These are phyloP conservation scores for Arxiozyma slooffiae DNA, from an alignment of 1,139 yeast species.

Conservation along the genomic window DNA sequence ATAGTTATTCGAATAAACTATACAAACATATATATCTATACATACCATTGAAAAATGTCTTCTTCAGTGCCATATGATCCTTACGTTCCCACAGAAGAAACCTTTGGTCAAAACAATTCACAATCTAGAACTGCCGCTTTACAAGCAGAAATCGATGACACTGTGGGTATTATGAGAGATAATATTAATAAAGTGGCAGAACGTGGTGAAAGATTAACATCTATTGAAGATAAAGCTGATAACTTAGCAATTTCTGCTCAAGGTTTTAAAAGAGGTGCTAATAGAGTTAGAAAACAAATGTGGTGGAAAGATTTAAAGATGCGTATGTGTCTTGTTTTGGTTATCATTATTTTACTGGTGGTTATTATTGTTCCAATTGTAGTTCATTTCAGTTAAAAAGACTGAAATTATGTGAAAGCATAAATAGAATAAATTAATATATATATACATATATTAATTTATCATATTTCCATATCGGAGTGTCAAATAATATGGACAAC, in stretches of 20 bases:
- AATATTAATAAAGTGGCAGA: slow-evolving; percentile 94
- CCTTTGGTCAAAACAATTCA: slow-evolving; percentile 27
- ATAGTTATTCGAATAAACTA: background rate
- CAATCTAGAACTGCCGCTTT: slow-evolving; percentile 71
- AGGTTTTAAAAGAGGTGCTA: slow-evolving; percentile 94
- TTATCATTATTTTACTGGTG: slow-evolving; percentile 66
- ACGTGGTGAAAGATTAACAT: slow-evolving; percentile 85
- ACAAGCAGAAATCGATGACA: slow-evolving; percentile 90
- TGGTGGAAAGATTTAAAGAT: slow-evolving; percentile 99
- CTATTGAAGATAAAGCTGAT: slow-evolving; percentile 89
- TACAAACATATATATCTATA: background rate
- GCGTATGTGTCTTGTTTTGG: slow-evolving; percentile 84
- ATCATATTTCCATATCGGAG: too few species aligned
- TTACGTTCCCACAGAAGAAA: slow-evolving; percentile 53
- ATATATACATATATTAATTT: too few species aligned
- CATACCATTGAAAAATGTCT: slow-evolving; percentile 40
- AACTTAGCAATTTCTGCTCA: slow-evolving; percentile 89
- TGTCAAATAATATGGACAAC: background rate
- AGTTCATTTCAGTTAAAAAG: slow-evolving; percentile 56
- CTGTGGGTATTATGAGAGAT: slow-evolving; percentile 97
- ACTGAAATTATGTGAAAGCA: too few species aligned
- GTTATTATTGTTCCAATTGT: slow-evolving; percentile 93
- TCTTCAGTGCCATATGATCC: slow-evolving; percentile 87
- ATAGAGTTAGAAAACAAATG: slow-evolving; percentile 96
- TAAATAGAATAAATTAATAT: background rate